A percentile compares a stretch with the other conserved stretches of the same genome.
These are phyloP conservation scores for Xylaria sp. DNA, from an alignment of 2,329 filamentous ascomycete genomes.

Conservation along the genomic window DNA sequence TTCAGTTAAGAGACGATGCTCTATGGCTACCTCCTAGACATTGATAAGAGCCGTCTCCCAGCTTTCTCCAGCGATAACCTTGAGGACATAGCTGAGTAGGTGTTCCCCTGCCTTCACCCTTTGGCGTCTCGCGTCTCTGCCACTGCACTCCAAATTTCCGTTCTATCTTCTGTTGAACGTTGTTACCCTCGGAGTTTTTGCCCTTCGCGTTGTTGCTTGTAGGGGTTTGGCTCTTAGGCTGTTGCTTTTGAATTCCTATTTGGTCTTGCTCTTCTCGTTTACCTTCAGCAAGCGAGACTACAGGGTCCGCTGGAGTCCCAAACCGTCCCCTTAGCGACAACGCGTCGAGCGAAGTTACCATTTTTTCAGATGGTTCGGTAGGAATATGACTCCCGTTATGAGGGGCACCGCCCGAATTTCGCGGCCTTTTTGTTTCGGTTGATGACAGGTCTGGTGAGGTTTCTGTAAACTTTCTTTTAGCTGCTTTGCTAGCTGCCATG, in stretches of 20 bases:
- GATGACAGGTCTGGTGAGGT: neutral
- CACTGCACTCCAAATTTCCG: no score
- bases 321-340: no score
- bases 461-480: slow-evolving; percentile 3
- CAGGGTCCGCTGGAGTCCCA: no score
- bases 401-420: neutral
- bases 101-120: neutral
- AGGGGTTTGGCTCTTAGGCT: no score
- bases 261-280: no score
- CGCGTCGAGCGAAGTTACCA: no score
- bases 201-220: no score
- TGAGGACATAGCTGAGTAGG: neutral
- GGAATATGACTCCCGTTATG: neutral
- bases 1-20: neutral
- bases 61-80: neutral
- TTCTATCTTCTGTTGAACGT: no score
- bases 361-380: neutral
- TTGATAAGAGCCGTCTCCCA: neutral
- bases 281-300: no score
- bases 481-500: neutral
- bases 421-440: neutral
- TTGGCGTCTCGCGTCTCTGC: no score
- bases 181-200: no score
- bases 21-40: neutral
- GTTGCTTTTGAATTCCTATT: no score